Base-by-base conservation (phyloP, 305 asterid species). In the Fraxinus sp. region DNA sequence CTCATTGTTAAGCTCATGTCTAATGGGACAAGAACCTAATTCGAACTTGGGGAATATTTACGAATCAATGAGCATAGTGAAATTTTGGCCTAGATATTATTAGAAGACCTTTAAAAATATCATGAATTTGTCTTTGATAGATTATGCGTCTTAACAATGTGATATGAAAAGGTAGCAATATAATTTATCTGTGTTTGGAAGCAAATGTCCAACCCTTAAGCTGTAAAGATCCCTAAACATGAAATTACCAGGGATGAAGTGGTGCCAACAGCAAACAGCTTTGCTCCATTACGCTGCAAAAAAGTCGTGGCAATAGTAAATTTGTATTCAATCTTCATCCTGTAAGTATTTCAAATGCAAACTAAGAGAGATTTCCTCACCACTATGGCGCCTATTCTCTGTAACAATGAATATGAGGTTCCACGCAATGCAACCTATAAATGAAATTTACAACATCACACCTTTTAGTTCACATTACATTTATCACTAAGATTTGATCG, bases 191-290 rank as follows among this genome's bases (percentile, higher is more conserved):
- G 55, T 32, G 22, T 79, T 28, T 59, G 64, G 46, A 41, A 80
- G 7, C 36, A 76, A 20, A 26, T 10, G 32, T 35, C 16, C 55
- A 18, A 41, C 28, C 71, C 79, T 22, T 52, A n/a, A 75, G 62
- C 41, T 10, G 46, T 46, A 2, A 59, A 55, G 16, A 70, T 39
- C 37, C 73, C 0, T 46, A 37, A 71, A 41, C 9, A 30, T 16
- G 64, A 16, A 52, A 52, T 84, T 87, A 95, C 98, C 96, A 95
- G 90, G 82, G 98, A 93, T 36, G 97, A 91, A 39, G 96, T 84
- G 43, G 97, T 92, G 81, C 97, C 98, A 85, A 95, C 98, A 46
- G 94, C 97, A 64, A 95, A 91, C 55, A 95, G 96, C 90, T 95
- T 95, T 73, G 91, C 80, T 78, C 97, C 97, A 75, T 95, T 95